Conservation (phyloP, 352 stramenopile species). For the Phytopythium boreale region DNA sequence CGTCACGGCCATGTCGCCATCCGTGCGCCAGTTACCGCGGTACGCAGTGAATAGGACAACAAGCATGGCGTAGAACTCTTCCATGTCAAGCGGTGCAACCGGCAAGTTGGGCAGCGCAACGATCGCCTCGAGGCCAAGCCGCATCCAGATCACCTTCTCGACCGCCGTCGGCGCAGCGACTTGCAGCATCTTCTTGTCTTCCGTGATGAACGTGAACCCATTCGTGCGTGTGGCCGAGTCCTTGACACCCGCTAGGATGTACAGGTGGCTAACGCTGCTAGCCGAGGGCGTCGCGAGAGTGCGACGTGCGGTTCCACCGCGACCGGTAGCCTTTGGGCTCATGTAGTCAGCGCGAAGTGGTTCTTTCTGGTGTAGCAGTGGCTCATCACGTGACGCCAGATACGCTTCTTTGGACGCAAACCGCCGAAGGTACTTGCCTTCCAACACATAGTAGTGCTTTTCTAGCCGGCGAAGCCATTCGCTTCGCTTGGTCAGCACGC, state of each 20-base stretch:
- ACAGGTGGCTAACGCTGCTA: constrained; percentile 63
- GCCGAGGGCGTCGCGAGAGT: constrained; percentile 44
- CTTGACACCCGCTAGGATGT: constrained; percentile 80
- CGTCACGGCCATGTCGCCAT: constrained; percentile 87
- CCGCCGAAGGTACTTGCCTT: constrained; percentile 80
- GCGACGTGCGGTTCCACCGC: constrained; percentile 20
- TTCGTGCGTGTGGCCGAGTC: constrained; percentile 77
- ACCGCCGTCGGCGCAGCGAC: constrained; percentile 72
- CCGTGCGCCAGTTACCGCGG: constrained; percentile 76
- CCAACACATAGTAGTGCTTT: constrained; percentile 85
- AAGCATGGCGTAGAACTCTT: constrained; percentile 89
- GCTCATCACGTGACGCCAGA: constrained; percentile 70
- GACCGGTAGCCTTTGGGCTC: constrained; percentile 26
- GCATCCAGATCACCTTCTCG: constrained; percentile 89
- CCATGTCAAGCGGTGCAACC: constrained; percentile 79
- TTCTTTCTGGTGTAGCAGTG: constrained; percentile 49
- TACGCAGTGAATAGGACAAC: constrained; percentile 83
- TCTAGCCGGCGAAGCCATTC: constrained; percentile 83
- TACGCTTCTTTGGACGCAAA: constrained; percentile 87
- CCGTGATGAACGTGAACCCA: constrained; percentile 86
- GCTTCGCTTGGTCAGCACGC: constrained; percentile 70
- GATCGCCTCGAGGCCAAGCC: constrained; percentile 77
- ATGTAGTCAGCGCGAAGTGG: constrained; percentile 34
- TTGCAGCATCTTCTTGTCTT: constrained; percentile 85
- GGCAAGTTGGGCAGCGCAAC: constrained; percentile 79